A percentile compares a stretch with the other conserved stretches of the same genome.
phyloP scores from a whole-genome alignment of 2,329 filamentous ascomycete genomes.

The Colletotrichum sublineola region DNA sequence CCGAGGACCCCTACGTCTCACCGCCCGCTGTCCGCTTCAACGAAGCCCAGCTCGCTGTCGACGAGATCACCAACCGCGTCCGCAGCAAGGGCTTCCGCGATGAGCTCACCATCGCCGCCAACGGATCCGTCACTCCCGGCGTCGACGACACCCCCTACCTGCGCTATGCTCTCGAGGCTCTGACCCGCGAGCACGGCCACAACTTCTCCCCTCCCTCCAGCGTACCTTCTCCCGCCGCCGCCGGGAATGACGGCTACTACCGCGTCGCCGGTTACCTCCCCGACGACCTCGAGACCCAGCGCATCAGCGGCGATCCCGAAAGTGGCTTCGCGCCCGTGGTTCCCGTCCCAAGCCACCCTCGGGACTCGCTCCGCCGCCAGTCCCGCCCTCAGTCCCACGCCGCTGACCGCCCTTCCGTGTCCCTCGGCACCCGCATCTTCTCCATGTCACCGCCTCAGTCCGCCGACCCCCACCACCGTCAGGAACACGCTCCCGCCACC shows the following conservation, averaged over 20 bases:
- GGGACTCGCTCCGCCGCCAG: slow-evolving; percentile 31
- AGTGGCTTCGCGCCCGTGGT: slow-evolving; percentile 29
- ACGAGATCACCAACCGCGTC: slow-evolving; percentile 43
- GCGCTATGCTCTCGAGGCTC: slow-evolving; percentile 87
- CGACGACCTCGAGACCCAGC: slow-evolving; percentile 46
- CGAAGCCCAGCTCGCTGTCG: slow-evolving; percentile 52
- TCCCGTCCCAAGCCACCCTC: slow-evolving; percentile 17
- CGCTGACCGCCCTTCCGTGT: slow-evolving; percentile 26
- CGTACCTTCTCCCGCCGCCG: slow-evolving; percentile 48
- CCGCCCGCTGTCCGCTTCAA: slow-evolving; percentile 53
- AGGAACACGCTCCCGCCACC: background rate
- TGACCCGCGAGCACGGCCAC: slow-evolving; percentile 80
- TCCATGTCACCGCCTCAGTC: slow-evolving; percentile 39
- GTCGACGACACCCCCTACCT: slow-evolving; percentile 90
- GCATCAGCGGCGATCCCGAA: slow-evolving; percentile 34
- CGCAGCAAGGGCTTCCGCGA: slow-evolving; percentile 60
- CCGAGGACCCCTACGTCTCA: slow-evolving; percentile 56
- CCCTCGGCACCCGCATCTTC: slow-evolving; percentile 39
- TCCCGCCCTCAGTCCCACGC: slow-evolving; percentile 26
- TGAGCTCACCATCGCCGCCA: slow-evolving; percentile 62
- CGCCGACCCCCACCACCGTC: slow-evolving; percentile 26
- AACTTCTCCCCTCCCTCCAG: slow-evolving; percentile 60
- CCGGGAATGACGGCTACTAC: slow-evolving; percentile 51
- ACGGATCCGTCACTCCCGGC: slow-evolving; percentile 75
- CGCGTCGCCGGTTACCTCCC: slow-evolving; percentile 46